Conservation (phyloP, 208 protist genomes). For the Acanthamoeba healyi region DNA sequence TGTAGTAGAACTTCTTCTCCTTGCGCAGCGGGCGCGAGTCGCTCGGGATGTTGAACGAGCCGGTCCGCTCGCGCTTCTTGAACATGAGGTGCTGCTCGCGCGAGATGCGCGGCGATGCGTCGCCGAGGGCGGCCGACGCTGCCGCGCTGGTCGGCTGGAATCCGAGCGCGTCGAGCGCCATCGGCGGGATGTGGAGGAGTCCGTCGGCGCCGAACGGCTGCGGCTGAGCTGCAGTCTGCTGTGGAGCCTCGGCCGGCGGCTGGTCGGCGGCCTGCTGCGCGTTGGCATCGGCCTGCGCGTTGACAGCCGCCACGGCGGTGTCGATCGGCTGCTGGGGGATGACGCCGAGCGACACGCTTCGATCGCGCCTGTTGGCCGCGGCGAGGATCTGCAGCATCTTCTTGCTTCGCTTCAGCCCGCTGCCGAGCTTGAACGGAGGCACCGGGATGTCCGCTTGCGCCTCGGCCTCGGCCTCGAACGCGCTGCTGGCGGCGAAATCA, state of each 20-base stretch:
- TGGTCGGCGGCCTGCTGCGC: neutral
- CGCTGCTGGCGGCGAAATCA: no score
- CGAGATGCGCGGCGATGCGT: neutral
- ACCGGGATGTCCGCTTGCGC: neutral
- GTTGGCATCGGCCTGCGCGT: neutral
- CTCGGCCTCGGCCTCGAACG: neutral
- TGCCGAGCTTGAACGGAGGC: neutral
- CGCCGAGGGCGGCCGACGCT: neutral
- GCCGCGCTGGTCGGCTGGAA: neutral
- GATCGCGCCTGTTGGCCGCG: neutral
- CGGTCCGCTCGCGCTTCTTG: conserved; percentile 39
- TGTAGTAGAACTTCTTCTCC: conserved; percentile 57
- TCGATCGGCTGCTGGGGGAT: neutral
- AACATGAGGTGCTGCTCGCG: neutral
- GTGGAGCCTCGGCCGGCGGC: no score
- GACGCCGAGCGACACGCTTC: conserved; percentile 11
- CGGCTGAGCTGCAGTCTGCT: neutral
- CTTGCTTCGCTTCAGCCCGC: neutral
- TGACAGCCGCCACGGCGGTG: neutral
- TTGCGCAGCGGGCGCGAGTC: neutral
- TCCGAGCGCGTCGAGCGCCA: neutral
- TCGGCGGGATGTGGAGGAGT: neutral
- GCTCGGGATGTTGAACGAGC: conserved; percentile 21
- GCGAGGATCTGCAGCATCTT: neutral
- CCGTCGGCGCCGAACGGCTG: neutral